These are phyloP conservation scores for Nephelium lappaceum DNA, from an alignment of 345 rosid species.

Conservation along the genomic window DNA sequence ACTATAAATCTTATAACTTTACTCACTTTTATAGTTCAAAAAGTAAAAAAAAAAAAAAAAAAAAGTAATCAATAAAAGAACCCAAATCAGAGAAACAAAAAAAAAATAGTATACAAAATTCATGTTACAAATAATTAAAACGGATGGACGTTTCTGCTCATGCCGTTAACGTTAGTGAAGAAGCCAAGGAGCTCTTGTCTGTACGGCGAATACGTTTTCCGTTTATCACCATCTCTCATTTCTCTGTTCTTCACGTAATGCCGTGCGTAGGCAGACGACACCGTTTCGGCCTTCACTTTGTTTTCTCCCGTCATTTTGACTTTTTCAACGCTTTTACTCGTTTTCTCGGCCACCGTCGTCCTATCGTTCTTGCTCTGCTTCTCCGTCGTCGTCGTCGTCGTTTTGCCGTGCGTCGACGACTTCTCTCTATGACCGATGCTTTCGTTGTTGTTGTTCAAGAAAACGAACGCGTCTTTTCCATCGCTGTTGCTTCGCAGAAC, in stretches of 20 bases:
- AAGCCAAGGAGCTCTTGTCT: slow-evolving; percentile 58
- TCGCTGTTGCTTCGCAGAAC: slow-evolving; percentile 53
- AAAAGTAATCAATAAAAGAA: neutral
- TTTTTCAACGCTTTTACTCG: slow-evolving; percentile 5
- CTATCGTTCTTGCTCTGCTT: slow-evolving; percentile 12
- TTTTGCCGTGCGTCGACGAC: neutral
- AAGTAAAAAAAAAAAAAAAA: neutral
- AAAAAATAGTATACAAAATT: neutral
- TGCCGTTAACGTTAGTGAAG: slow-evolving; percentile 62
- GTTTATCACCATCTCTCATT: slow-evolving; percentile 52
- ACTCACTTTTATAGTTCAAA: neutral
- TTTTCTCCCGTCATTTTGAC: neutral
- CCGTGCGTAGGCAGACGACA: slow-evolving; percentile 53
- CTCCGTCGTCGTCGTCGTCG: slow-evolving; percentile 16
- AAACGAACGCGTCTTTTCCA: slow-evolving; percentile 65
- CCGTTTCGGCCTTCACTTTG: slow-evolving; percentile 31
- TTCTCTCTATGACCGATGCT: neutral
- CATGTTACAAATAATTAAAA: slow-evolving; percentile 28
- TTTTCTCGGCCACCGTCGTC: slow-evolving; percentile 10
- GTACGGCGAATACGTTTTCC: slow-evolving; percentile 69
- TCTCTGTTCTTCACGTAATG: slow-evolving; percentile 56
- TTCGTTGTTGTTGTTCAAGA: slow-evolving; percentile 29
- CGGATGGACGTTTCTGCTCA: slow-evolving; percentile 76
- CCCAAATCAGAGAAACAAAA: neutral
- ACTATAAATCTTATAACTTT: neutral